Percentiles rank a stretch among this genome's conserved stretches.
Evolutionary conservation across 257 asterid species (phyloP).

Genomic region (Mitragyna speciosa): DNA sequence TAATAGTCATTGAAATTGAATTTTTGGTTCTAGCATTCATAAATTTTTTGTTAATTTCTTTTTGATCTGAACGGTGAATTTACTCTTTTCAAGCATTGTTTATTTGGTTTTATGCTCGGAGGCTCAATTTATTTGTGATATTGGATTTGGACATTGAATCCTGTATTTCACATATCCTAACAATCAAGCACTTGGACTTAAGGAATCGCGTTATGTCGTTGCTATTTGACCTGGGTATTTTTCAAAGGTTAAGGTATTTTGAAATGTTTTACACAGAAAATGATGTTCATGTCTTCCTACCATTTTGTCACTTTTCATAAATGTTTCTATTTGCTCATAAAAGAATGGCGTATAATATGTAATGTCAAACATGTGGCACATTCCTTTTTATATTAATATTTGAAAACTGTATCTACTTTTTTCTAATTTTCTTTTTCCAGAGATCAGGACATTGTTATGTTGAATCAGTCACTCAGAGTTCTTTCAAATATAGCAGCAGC

Average conservation of each 20-base stretch:
- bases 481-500: constrained; percentile 80
- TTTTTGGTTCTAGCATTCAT: background rate
- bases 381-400: background rate
- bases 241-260: background rate
- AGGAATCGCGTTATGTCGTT: background rate
- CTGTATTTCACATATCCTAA: background rate
- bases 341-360: background rate
- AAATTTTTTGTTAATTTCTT: background rate
- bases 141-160: background rate
- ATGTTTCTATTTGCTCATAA: background rate
- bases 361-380: background rate
- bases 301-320: background rate
- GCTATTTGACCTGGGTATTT: background rate
- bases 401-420: background rate
- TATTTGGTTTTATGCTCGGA: background rate
- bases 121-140: background rate
- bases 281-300: background rate
- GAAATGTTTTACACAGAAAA: background rate
- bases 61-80: background rate
- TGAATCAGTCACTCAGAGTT: constrained; percentile 81
- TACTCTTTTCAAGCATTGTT: background rate
- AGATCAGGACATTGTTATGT: constrained; percentile 59
- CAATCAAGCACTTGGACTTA: background rate
- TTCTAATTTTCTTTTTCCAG: constrained; percentile 41
- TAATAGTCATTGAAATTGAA: background rate